Conservation (phyloP, 1,139 yeast species). For the Magnusiomyces starmeri region DNA sequence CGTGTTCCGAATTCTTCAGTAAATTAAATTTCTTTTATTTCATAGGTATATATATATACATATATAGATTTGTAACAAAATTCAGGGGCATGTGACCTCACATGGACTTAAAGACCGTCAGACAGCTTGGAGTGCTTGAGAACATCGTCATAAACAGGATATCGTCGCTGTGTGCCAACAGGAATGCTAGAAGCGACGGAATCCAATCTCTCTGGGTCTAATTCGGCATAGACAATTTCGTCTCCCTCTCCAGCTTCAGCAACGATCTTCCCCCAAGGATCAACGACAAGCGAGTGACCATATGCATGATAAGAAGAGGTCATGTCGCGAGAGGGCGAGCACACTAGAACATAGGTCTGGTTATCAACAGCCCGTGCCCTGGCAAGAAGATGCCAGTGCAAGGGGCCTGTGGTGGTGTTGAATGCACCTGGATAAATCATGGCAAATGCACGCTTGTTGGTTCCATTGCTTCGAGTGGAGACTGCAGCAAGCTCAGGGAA, state of each 20-base stretch:
- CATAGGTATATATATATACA: background rate
- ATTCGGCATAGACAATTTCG: constrained; percentile 70
- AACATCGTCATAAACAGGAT: constrained; percentile 74
- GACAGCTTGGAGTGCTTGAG: constrained; percentile 3
- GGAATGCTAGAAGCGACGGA: constrained; percentile 70
- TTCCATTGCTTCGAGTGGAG: constrained; percentile 52
- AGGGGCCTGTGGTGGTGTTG: constrained; percentile 91
- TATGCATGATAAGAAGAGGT: constrained; percentile 76
- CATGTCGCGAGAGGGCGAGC: constrained; percentile 84
- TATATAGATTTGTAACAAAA: too few species aligned
- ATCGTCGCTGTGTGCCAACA: constrained; percentile 70
- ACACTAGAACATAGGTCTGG: constrained; percentile 68
- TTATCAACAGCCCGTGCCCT: constrained; percentile 86
- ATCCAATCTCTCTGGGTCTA: constrained; percentile 57
- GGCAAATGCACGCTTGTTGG: constrained; percentile 54
- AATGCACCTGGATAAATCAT: constrained; percentile 95
- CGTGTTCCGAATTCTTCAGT: background rate
- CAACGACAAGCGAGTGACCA: constrained; percentile 84
- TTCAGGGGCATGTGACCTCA: too few species aligned
- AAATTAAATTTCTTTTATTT: background rate
- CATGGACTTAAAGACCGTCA: background rate
- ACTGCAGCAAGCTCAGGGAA: constrained; percentile 85
- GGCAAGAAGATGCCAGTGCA: constrained; percentile 87
- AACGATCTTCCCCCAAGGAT: constrained; percentile 74
- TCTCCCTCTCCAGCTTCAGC: constrained; percentile 85